Evolutionary conservation across 225 moss, liverwort and hornwort genomes (phyloP), one percentile per base, ranked within the genome.

Genomic region (Bryoerythrophyllum caledonicum): DNA sequence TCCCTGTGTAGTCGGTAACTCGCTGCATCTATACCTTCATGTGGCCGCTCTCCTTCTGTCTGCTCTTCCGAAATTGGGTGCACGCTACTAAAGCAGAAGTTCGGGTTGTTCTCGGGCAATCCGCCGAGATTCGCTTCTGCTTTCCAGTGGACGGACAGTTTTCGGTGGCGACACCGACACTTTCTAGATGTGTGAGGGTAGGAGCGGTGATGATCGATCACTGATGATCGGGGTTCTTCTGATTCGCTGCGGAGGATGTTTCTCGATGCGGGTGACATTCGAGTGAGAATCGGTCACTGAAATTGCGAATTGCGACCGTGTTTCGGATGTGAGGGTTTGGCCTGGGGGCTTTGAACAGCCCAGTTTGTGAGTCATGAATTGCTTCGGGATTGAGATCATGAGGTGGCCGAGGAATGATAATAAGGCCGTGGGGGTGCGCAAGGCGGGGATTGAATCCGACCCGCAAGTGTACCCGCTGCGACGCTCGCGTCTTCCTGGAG

Each of bases 311-410:
- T 48, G 27, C 19, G 21, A 4, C 38, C 32, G 32, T 32, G 27
- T 52, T 51, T 24, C 20, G 41, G 64, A 19, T 23, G 68, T 2
- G 54, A 65, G 25, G 24, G 23, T 9, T 63, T 78, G 28, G 69
- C 0, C 14, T 44, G 74, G 38, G 41, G 40, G 30, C 40, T 34
- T 27, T 21, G 24, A 49, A 16, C 24, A 23, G 19, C 17, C 44
- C 60, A 41, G 72, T n/a, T 21, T 51, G 28, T 63, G 79, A 83
- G 68, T 68, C 80, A 84, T 84, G 84, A 81, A 60, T 49, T 84
- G 84, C 78, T 84, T 81, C 20, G 70, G 70, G 37, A 73, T 83
- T 19, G 80, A 69, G 57, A 74, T 66, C 24, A 55, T 69, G 5
- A 70, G 60, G 16, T 20, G 81, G 38, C 71, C 78, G 62, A 81